These are phyloP conservation scores for Barbarea vulgaris DNA, from an alignment of 345 rosid species.

Conservation along the genomic window DNA sequence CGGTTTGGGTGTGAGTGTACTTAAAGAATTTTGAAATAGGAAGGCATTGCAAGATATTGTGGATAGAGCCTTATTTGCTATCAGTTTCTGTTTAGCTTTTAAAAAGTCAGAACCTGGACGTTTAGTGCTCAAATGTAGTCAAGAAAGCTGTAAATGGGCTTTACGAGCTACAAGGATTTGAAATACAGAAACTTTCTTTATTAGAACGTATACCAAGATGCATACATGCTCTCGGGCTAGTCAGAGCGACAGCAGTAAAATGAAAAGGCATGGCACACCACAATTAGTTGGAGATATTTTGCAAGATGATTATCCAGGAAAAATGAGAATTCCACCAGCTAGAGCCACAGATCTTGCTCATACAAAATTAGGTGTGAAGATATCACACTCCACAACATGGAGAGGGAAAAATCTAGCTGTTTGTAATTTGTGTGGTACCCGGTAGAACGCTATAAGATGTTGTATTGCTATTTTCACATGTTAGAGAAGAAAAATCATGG, in stretches of 20 bases:
- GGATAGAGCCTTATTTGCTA: too few species aligned
- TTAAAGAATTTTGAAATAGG: too few species aligned
- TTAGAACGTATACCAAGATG: not conserved
- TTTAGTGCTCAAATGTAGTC: too few species aligned
- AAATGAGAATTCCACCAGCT: not conserved
- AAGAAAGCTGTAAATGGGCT: too few species aligned
- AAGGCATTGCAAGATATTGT: too few species aligned
- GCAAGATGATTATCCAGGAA: not conserved
- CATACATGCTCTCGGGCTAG: not conserved
- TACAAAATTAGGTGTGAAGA: not conserved
- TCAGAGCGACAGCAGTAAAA: not conserved
- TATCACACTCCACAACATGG: not conserved
- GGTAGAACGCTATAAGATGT: too few species aligned
- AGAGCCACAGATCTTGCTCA: not conserved
- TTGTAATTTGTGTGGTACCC: not conserved
- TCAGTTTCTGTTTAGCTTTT: too few species aligned
- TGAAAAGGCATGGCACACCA: not conserved
- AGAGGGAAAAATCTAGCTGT: not conserved
- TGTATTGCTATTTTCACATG: too few species aligned
- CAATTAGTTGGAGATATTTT: not conserved
- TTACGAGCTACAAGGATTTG: not conserved
- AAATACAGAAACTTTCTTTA: not conserved
- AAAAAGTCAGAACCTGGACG: too few species aligned
- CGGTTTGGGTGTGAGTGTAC: too few species aligned
- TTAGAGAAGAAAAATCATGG: too few species aligned